Percentiles rank a stretch among this genome's conserved stretches.
phyloP scores from a whole-genome alignment of 2,329 filamentous ascomycete species.

The Periglandula ipomoeae region DNA sequence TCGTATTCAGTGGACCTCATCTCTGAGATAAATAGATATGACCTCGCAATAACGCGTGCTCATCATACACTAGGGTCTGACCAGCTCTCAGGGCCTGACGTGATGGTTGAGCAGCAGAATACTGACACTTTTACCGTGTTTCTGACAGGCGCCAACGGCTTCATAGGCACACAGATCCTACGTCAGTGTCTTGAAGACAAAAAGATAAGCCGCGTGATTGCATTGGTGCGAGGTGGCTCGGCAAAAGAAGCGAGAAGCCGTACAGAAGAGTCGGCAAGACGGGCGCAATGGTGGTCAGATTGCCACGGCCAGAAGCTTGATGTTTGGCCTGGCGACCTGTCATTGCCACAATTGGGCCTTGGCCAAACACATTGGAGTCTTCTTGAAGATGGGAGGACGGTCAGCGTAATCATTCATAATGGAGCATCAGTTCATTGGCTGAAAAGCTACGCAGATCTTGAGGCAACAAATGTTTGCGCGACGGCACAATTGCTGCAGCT shows the following conservation, averaged over 20 bases:
- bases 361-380: not conserved
- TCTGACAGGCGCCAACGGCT: slow-evolving; percentile 8
- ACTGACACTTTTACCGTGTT: slow-evolving; percentile 2
- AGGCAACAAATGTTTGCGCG: slow-evolving; percentile 8
- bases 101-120: not conserved
- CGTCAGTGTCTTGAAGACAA: slow-evolving; percentile 8
- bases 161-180: slow-evolving; percentile 8
- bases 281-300: slow-evolving; percentile 8
- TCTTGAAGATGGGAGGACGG: not conserved
- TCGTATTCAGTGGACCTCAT: not conserved
- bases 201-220: slow-evolving; percentile 2
- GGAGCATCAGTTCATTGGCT: slow-evolving; percentile 9
- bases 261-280: slow-evolving; percentile 5
- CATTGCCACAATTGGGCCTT: not conserved
- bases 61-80: not conserved
- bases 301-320: slow-evolving; percentile 7
- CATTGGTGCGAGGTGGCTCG: slow-evolving; percentile 3
- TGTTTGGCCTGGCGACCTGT: slow-evolving; percentile 7
- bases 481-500: slow-evolving; percentile 7
- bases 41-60: not conserved
- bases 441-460: slow-evolving; percentile 7
- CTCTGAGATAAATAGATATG: not conserved
- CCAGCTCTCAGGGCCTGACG: not conserved
- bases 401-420: slow-evolving; percentile 10
- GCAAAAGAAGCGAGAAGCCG: slow-evolving; percentile 1